A percentile compares a stretch with the other conserved stretches of the same genome.
These are phyloP conservation scores for Polytrichum commune DNA, from an alignment of 225 moss, liverwort and hornwort genomes.

Conservation along the genomic window DNA sequence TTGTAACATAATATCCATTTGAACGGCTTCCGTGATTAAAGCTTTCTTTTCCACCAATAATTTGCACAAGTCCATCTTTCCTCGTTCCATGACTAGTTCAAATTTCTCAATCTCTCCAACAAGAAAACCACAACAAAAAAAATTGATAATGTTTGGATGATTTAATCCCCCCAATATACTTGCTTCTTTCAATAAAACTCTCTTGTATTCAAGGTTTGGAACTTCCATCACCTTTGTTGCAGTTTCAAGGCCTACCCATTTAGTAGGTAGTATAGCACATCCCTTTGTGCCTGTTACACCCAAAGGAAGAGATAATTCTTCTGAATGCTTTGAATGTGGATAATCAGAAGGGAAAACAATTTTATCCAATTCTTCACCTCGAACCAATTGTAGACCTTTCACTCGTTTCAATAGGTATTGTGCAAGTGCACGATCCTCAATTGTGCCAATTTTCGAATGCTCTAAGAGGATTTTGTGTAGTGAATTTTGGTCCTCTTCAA, in stretches of 20 bases:
- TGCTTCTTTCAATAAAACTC: not conserved
- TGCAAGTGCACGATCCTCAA: not conserved
- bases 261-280: not conserved
- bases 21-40: not conserved
- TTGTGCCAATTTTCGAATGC: not conserved
- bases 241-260: not conserved
- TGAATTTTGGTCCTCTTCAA: not conserved
- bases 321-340: not conserved
- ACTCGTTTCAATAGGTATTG: conserved; percentile 4
- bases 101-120: no score
- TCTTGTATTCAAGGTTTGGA: not conserved
- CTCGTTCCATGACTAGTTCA: conserved; percentile 8
- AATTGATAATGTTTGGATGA: conserved; percentile 4
- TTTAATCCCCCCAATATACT: not conserved
- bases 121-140: conserved; percentile 6
- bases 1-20: not conserved
- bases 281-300: not conserved
- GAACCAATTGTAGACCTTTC: not conserved
- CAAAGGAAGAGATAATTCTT: not conserved
- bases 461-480: not conserved
- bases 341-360: not conserved
- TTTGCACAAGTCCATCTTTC: not conserved
- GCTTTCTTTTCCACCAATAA: not conserved
- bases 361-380: conserved; percentile 1
- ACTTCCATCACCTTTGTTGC: not conserved